phyloP scores from a whole-genome alignment of 305 asterid genomes.

The Rubia balearica region DNA sequence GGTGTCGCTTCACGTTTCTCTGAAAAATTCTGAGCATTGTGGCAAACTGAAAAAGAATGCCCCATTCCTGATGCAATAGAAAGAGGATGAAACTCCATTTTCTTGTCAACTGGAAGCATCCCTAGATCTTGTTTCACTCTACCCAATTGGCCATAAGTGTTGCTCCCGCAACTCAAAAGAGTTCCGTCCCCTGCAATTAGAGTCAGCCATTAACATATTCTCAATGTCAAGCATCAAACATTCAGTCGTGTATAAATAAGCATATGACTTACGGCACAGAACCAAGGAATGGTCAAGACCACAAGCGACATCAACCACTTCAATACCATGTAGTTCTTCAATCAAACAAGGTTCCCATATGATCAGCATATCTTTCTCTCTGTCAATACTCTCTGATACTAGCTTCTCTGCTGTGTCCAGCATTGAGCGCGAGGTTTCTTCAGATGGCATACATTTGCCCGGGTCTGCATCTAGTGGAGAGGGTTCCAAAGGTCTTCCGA shows the following conservation, averaged over 20 bases:
- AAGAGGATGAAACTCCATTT: constrained; percentile 30
- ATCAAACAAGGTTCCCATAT: constrained; percentile 77
- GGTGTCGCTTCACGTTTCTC: constrained; percentile 22
- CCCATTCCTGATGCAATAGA: constrained; percentile 79
- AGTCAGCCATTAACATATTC: constrained; percentile 8
- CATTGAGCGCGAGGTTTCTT: constrained; percentile 24
- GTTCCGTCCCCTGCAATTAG: constrained; percentile 61
- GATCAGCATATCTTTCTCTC: constrained; percentile 85
- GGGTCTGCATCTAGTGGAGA: constrained; percentile 68
- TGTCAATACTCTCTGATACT: constrained; percentile 67
- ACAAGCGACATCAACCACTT: constrained; percentile 64
- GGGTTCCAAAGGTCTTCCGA: constrained; percentile 53
- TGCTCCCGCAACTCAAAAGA: constrained; percentile 84
- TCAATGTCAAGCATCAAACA: constrained; percentile 8
- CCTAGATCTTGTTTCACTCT: constrained; percentile 54
- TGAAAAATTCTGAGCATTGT: constrained; percentile 17
- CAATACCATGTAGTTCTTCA: constrained; percentile 45
- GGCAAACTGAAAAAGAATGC: constrained; percentile 71
- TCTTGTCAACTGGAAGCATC: constrained; percentile 42
- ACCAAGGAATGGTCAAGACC: constrained; percentile 91
- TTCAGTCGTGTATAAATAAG: neutral
- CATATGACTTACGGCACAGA: constrained; percentile 49
- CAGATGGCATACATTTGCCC: constrained; percentile 19
- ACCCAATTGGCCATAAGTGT: constrained; percentile 78
- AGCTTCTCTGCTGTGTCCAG: constrained; percentile 57